Evolutionary conservation across 148 eudicot genomes (phyloP).

Genomic region (Rhododendron ferrugineum): DNA sequence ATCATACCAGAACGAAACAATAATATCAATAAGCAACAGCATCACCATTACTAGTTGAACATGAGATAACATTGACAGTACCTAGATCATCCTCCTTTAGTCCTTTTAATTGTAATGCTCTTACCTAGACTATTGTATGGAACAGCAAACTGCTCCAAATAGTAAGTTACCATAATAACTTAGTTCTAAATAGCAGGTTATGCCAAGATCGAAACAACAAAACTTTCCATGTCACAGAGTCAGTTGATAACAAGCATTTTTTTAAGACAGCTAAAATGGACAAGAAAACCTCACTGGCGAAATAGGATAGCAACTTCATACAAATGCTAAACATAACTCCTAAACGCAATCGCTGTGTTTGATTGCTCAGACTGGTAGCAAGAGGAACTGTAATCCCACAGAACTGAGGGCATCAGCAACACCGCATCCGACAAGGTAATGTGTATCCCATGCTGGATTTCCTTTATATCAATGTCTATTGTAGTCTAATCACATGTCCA

Average conservation of each 20-base stretch:
- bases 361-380: not conserved
- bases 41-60: not conserved
- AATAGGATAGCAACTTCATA: not conserved
- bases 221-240: not conserved
- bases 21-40: not conserved
- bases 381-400: not conserved
- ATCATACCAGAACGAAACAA: not conserved
- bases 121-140: not conserved
- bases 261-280: not conserved
- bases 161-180: not conserved
- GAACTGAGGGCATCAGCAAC: not conserved
- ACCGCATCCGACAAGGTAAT: not conserved
- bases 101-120: not conserved
- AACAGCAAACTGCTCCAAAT: not conserved
- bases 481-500: not conserved
- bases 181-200: not conserved
- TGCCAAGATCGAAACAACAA: not conserved
- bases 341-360: not conserved
- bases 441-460: not conserved
- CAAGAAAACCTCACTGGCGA: not conserved
- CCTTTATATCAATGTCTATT: not conserved
- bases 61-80: not conserved
- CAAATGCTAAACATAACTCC: not conserved
- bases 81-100: not conserved
- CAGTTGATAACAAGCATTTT: not conserved